These are phyloP conservation scores for Pseudoturritis turrita DNA, from an alignment of 345 rosid species.

Conservation along the genomic window DNA sequence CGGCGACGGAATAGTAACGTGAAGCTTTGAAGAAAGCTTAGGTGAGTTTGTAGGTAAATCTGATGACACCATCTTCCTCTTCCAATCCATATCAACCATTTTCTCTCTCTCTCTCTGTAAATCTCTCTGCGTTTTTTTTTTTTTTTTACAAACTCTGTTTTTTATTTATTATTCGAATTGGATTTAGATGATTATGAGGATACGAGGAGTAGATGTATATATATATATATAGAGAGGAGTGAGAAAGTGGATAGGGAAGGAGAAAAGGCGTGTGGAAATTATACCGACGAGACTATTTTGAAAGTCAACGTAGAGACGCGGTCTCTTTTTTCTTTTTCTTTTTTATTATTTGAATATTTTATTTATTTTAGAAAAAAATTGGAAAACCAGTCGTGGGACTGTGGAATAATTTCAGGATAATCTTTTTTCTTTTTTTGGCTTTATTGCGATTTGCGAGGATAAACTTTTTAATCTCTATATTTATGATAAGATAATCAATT, in stretches of 20 bases:
- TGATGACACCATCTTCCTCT: constrained; percentile 53
- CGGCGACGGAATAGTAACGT: constrained; percentile 43
- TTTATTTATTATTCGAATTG: background rate
- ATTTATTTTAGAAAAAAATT: background rate
- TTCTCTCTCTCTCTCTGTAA: background rate
- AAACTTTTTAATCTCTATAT: background rate
- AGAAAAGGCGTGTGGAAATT: constrained; percentile 29
- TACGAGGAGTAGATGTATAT: constrained; percentile 7
- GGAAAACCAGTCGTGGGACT: constrained; percentile 13
- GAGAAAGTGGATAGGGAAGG: constrained; percentile 10
- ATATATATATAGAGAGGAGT: constrained; percentile 10
- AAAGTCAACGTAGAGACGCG: constrained; percentile 28
- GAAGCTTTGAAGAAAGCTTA: constrained; percentile 40
- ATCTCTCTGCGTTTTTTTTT: background rate
- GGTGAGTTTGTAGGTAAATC: constrained; percentile 23
- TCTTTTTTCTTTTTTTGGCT: constrained; percentile 1
- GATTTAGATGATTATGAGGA: background rate
- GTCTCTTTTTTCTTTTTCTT: background rate
- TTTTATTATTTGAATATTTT: background rate
- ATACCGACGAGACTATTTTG: constrained; percentile 25
- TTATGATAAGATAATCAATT: constrained; percentile 4
- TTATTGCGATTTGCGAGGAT: background rate
- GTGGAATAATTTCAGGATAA: constrained; percentile 27
- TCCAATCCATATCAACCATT: constrained; percentile 78
- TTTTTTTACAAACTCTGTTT: background rate